Percentiles rank a stretch among this genome's conserved stretches.
phyloP scores from a whole-genome alignment of 2,329 filamentous ascomycete genomes.

The Paraconiothyrium brasiliense region DNA sequence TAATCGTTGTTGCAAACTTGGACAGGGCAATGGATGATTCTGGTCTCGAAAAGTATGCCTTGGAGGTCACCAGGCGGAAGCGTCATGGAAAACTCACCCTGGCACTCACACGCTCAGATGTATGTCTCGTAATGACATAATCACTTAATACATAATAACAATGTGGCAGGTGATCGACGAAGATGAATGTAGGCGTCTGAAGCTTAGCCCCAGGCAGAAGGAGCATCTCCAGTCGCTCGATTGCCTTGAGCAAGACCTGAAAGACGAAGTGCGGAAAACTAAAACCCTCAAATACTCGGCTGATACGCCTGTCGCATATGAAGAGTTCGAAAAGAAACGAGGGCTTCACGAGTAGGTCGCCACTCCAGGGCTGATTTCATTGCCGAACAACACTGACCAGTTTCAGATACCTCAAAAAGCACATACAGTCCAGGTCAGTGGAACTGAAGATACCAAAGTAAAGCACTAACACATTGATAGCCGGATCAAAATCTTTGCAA shows the following conservation, averaged over 20 bases:
- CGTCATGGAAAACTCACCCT: constrained; percentile 8
- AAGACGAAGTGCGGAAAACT: neutral
- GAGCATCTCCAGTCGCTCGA: constrained; percentile 4
- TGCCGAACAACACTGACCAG: neutral
- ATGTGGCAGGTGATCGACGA: neutral
- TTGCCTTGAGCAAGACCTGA: neutral
- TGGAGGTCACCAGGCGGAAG: constrained; percentile 8
- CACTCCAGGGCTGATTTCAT: neutral
- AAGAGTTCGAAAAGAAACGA: neutral
- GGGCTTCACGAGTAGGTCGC: neutral
- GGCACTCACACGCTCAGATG: constrained; percentile 10
- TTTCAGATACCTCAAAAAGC: constrained; percentile 1
- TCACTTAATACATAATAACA: neutral
- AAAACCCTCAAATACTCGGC: neutral
- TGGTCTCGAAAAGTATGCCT: constrained; percentile 3
- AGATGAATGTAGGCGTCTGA: neutral
- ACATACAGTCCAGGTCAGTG: constrained; percentile 3
- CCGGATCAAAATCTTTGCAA: neutral
- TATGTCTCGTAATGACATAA: neutral
- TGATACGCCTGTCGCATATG: neutral
- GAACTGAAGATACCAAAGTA: neutral
- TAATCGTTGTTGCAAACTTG: constrained; percentile 10
- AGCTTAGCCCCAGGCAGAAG: neutral
- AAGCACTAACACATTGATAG: neutral
- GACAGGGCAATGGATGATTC: constrained; percentile 12